Percentiles rank a stretch among this genome's conserved stretches.
Conservation (phyloP, 257 asterid genomes). For the Mentha longifolia region DNA sequence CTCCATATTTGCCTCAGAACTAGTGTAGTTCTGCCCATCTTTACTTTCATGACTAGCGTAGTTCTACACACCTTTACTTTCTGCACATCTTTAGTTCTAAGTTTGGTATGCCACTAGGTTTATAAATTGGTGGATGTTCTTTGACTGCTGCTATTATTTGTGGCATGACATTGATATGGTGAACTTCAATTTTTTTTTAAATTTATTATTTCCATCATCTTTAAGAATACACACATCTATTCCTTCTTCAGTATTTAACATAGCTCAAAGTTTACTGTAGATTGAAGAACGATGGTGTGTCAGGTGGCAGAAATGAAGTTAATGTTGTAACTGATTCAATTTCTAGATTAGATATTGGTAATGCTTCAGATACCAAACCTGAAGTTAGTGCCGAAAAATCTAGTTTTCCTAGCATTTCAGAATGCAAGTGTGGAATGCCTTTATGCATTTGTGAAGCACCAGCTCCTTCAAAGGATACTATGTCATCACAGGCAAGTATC, state of each 20-base stretch:
- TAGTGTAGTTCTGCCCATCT: constrained; percentile 7
- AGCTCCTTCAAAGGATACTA: constrained; percentile 54
- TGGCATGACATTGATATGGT: constrained; percentile 16
- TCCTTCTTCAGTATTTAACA: constrained; percentile 12
- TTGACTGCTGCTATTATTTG: constrained; percentile 11
- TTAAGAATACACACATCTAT: background rate
- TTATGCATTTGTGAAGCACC: constrained; percentile 97
- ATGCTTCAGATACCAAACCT: constrained; percentile 49
- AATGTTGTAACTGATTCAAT: constrained; percentile 60
- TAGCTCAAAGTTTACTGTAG: constrained; percentile 39
- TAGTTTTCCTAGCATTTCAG: constrained; percentile 49
- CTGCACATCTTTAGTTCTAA: background rate
- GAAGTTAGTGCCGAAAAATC: constrained; percentile 46
- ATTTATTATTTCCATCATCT: background rate
- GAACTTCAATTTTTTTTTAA: background rate
- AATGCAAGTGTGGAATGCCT: constrained; percentile 99
- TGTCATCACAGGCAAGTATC: constrained; percentile 54
- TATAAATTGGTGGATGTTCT: background rate
- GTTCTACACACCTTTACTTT: background rate
- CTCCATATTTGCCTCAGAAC: constrained; percentile 20
- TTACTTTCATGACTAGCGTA: constrained; percentile 11
- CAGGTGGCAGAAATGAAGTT: constrained; percentile 62
- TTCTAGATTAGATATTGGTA: constrained; percentile 69
- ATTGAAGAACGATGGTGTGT: constrained; percentile 50
- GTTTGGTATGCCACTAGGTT: background rate